These are phyloP conservation scores for Podospora tetraspora DNA, from an alignment of 495 filamentous ascomycete species.

Conservation along the genomic window DNA sequence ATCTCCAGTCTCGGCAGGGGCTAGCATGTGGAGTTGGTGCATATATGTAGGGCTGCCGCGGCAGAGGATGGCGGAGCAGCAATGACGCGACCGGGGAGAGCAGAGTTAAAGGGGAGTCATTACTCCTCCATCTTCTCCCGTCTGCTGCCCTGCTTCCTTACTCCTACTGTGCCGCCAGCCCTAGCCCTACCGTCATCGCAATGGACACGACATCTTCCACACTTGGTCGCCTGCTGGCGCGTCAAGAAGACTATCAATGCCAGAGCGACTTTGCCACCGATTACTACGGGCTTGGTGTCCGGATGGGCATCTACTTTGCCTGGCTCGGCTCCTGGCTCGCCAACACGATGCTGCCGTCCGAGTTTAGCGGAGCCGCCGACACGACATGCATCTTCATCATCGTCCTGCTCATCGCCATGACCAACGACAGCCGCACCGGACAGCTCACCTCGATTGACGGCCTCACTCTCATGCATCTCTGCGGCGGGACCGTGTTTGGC, in stretches of 20 bases:
- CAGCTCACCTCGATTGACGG: slow-evolving; percentile 21
- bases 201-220: background rate
- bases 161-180: background rate
- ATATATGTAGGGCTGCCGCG: background rate
- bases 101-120: background rate
- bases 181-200: background rate
- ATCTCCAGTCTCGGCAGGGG: background rate
- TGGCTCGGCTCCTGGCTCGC: slow-evolving; percentile 24
- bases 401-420: slow-evolving; percentile 23
- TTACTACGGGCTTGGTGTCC: slow-evolving; percentile 29
- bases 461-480: slow-evolving; percentile 27
- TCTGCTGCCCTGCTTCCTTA: background rate
- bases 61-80: background rate
- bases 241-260: slow-evolving; percentile 13
- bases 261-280: slow-evolving; percentile 17
- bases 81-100: background rate
- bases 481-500: slow-evolving; percentile 25
- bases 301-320: slow-evolving; percentile 29
- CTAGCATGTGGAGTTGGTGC: background rate
- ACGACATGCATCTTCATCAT: slow-evolving; percentile 27
- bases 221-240: background rate
- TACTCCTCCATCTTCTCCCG: background rate
- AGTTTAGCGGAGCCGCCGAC: slow-evolving; percentile 20
- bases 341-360: slow-evolving; percentile 24
- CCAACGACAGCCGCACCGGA: slow-evolving; percentile 14